Base-by-base conservation (phyloP, 2,329 filamentous ascomycete species). In the Fusarium torulosum region DNA sequence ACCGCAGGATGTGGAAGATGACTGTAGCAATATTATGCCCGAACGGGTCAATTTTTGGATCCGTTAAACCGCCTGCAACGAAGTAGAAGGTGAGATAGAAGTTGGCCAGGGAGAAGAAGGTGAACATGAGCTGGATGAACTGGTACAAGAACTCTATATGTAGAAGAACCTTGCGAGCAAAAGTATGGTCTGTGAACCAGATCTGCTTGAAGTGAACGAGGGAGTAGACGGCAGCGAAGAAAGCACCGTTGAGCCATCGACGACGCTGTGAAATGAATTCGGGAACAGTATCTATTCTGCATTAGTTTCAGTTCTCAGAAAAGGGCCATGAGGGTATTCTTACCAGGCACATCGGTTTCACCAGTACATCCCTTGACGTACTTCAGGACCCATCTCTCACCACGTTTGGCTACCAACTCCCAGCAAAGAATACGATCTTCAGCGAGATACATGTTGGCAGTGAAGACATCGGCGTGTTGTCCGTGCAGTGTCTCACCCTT, bases 81-180 rank as follows among this genome's bases (percentile, higher is more conserved):
- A 99, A 99, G 86, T 94, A 99, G 82, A 99, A 99, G 59, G 94
- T 97, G 52, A 99, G 89, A 79, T 98, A 99, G 84, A 98, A 99
- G 83, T 99, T 99, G 79, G 95, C 94, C 40, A 99, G 88, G 13
- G 95, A 97, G 83, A 99, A 98, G 83, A 93, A 99, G 44, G 96
- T 99, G 82, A 99, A 99, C 63, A 97, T 79, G 15, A 99, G 88
- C 75, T 94, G 92, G 71, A 98, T 86, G 77, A 97, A 91, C 78
- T 99, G 96, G 79, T 99, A 99, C 71, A 97, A 79, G 76, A 97
- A 97, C 78, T 99, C 96, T 72, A 98, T 88, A 79, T 97, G 94
- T 52, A 99, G 87, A 33, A 99, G 86, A 23, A 97, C 85, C 80
- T 99, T 99, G 71, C 96, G 91, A 37, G 89, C 86, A 21, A 98